Evolutionary conservation across 176 grass and related monocot genomes (phyloP).

Genomic region (Musa acuminata): DNA sequence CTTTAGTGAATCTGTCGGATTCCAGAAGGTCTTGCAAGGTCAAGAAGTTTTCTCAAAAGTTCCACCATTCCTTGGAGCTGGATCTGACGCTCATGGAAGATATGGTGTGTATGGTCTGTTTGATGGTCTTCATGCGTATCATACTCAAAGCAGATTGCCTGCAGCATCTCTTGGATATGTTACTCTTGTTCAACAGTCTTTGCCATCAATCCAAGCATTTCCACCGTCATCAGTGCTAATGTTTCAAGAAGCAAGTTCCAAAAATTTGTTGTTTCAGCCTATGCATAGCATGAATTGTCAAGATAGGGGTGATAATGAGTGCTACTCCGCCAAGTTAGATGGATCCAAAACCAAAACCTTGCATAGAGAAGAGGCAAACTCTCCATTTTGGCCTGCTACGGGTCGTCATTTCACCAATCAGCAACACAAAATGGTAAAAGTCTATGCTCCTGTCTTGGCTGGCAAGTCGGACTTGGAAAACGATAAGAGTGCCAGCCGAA

Average conservation of each 20-base stretch:
- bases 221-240: slow-evolving; percentile 53
- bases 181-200: slow-evolving; percentile 24
- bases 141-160: slow-evolving; percentile 34
- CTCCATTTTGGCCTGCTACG: slow-evolving; percentile 32
- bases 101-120: slow-evolving; percentile 28
- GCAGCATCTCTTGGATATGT: slow-evolving; percentile 26
- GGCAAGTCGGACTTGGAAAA: slow-evolving; percentile 29
- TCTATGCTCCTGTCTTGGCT: slow-evolving; percentile 15
- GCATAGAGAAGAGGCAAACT: slow-evolving; percentile 28
- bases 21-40: slow-evolving; percentile 99
- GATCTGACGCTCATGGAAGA: slow-evolving; percentile 27
- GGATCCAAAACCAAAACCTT: slow-evolving; percentile 17
- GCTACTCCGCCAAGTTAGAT: slow-evolving; percentile 15
- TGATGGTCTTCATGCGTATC: slow-evolving; percentile 24
- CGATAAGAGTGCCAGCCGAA: slow-evolving; percentile 21
- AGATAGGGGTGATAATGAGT: slow-evolving; percentile 23
- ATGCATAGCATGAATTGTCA: slow-evolving; percentile 5
- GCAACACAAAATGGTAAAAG: slow-evolving; percentile 7
- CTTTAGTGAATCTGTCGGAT: slow-evolving; percentile 81
- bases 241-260: slow-evolving; percentile 34
- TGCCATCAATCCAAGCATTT: slow-evolving; percentile 35
- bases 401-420: slow-evolving; percentile 14
- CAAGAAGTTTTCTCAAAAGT: slow-evolving; percentile 64
- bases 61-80: slow-evolving; percentile 38
- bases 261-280: slow-evolving; percentile 20